Conservation (phyloP, 2,329 filamentous ascomycete species). For the Huntiella decipiens region DNA sequence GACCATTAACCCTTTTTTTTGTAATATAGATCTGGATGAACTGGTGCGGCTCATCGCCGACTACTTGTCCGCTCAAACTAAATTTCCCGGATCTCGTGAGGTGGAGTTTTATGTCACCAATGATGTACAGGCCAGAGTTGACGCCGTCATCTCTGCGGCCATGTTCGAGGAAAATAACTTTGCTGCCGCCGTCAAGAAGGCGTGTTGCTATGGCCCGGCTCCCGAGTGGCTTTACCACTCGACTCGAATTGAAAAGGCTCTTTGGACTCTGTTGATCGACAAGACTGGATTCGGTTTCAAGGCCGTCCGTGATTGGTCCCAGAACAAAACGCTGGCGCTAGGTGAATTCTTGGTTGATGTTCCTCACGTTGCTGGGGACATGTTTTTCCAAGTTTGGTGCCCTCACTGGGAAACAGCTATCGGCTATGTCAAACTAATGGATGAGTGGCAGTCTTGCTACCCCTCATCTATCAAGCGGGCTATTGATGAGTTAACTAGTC, state of each 20-base stretch:
- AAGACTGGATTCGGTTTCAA: neutral
- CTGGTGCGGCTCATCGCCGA: neutral
- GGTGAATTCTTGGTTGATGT: neutral
- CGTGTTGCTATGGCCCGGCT: neutral
- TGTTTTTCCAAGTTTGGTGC: neutral
- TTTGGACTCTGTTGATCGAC: neutral
- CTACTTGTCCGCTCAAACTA: neutral
- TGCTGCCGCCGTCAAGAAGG: neutral
- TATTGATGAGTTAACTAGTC: neutral
- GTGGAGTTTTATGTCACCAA: neutral
- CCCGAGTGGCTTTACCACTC: neutral
- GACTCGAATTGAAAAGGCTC: neutral
- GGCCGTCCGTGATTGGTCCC: neutral
- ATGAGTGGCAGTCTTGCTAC: neutral
- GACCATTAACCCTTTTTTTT: neutral
- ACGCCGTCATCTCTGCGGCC: neutral
- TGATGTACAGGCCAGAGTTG: neutral
- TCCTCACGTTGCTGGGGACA: neutral
- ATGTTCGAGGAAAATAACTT: neutral
- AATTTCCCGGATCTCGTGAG: neutral
- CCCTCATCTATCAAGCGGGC: neutral
- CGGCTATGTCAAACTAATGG: neutral
- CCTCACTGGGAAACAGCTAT: neutral
- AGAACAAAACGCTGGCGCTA: neutral
- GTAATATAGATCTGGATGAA: neutral